phyloP scores from a whole-genome alignment of 23 red algal species.

The Gracilariopsis chorda region DNA sequence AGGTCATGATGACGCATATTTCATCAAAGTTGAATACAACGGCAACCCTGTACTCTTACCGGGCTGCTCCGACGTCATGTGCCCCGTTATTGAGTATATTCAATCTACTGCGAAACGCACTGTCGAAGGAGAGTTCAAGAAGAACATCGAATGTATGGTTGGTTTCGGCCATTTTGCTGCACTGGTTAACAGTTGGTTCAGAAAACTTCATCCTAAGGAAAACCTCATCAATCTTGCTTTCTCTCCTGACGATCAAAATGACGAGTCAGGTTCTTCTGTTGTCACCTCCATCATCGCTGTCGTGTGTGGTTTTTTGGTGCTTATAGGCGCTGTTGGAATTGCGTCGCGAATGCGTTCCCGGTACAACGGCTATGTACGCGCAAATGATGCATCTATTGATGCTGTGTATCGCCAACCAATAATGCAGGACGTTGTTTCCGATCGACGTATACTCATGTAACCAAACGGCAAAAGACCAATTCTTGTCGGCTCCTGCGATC shows the following conservation, averaged over 20 bases:
- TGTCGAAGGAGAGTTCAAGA: background rate
- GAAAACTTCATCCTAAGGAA: background rate
- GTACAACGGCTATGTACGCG: slow-evolving; percentile 8
- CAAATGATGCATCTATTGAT: background rate
- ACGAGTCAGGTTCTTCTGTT: background rate
- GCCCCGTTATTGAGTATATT: slow-evolving; percentile 37
- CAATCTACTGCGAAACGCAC: slow-evolving; percentile 11
- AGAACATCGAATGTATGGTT: slow-evolving; percentile 32
- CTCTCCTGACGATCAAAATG: background rate
- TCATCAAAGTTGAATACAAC: slow-evolving; percentile 78
- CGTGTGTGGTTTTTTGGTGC: background rate
- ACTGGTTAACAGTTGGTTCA: background rate
- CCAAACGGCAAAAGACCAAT: background rate
- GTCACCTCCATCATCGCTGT: background rate
- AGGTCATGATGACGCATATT: background rate
- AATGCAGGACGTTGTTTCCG: background rate
- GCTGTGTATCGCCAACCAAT: background rate
- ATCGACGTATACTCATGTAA: slow-evolving; percentile 51
- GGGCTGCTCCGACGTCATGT: slow-evolving; percentile 13
- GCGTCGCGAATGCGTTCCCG: background rate
- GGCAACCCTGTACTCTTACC: slow-evolving; percentile 10
- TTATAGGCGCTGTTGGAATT: background rate
- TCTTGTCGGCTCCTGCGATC: too few relatives aligned
- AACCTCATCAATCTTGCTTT: background rate
- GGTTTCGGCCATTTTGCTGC: background rate